A percentile compares a stretch with the other conserved stretches of the same genome.
These are phyloP conservation scores for Typha latifolia DNA, from an alignment of 176 grass and related monocot genomes.

Conservation along the genomic window DNA sequence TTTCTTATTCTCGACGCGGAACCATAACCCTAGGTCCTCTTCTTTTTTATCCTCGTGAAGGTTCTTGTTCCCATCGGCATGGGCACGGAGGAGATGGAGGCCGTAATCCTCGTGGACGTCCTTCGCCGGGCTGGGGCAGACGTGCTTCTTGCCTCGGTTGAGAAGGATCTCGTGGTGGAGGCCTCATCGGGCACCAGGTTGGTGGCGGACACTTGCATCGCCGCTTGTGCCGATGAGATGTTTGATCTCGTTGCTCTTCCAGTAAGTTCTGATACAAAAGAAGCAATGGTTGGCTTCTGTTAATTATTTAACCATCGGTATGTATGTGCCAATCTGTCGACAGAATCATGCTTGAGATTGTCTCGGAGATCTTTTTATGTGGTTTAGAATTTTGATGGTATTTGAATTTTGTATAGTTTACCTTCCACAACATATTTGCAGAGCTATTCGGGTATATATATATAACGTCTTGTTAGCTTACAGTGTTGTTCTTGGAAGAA, in stretches of 20 bases:
- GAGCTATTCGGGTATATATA: too few species aligned
- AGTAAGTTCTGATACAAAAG: conserved; percentile 24
- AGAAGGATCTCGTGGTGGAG: conserved; percentile 45
- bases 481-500: too few species aligned
- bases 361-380: too few species aligned
- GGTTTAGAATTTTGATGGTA: too few species aligned
- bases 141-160: conserved; percentile 66
- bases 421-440: too few species aligned
- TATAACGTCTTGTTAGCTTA: too few species aligned
- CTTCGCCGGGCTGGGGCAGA: conserved; percentile 68
- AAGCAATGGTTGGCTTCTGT: background rate
- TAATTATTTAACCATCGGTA: too few species aligned
- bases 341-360: too few species aligned
- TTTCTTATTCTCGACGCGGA: background rate
- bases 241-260: conserved; percentile 89
- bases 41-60: conserved; percentile 15
- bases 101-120: conserved; percentile 49
- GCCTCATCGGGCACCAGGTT: conserved; percentile 59
- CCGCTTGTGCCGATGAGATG: conserved; percentile 50
- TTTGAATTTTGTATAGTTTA: too few species aligned
- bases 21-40: background rate
- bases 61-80: conserved; percentile 78
- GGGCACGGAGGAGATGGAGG: conserved; percentile 96
- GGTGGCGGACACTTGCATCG: conserved; percentile 58
- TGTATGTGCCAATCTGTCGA: too few species aligned